These are phyloP conservation scores for Sporothrix humicola DNA, from an alignment of 2,329 filamentous ascomycete species.

Conservation along the genomic window DNA sequence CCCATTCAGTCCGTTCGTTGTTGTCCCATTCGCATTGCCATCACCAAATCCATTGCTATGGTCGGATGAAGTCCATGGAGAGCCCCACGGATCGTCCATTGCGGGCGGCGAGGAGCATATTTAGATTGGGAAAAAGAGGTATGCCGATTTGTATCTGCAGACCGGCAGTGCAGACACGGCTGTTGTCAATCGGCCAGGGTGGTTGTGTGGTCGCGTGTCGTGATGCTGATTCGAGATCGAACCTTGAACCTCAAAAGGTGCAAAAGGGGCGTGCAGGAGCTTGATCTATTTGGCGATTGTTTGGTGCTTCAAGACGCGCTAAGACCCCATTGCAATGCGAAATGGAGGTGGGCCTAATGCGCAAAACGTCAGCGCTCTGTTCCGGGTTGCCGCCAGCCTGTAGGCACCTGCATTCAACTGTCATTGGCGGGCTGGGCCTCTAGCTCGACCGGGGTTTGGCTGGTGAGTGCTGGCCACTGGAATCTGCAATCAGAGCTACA, in stretches of 20 bases:
- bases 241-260: neutral
- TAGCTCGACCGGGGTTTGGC: neutral
- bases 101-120: conserved; percentile 33
- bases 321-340: neutral
- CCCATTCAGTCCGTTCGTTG: neutral
- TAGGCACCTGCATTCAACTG: conserved; percentile 18
- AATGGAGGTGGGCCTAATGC: neutral
- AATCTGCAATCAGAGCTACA: neutral
- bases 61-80: conserved; percentile 58
- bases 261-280: conserved; percentile 12
- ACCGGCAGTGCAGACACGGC: neutral
- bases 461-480: neutral
- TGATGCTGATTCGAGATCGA: neutral
- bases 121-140: neutral
- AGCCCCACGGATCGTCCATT: conserved; percentile 70
- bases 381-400: conserved; percentile 6
- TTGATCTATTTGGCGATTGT: conserved; percentile 1
- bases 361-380: conserved; percentile 8
- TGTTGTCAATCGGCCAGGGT: neutral
- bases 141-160: neutral
- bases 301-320: conserved; percentile 11
- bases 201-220: conserved; percentile 18
- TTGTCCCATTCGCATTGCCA: conserved; percentile 24
- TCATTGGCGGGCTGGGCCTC: conserved; percentile 3
- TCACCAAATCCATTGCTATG: neutral